phyloP scores from a whole-genome alignment of 192 early-diverging fungal species.

The Coemansia sp. region DNA sequence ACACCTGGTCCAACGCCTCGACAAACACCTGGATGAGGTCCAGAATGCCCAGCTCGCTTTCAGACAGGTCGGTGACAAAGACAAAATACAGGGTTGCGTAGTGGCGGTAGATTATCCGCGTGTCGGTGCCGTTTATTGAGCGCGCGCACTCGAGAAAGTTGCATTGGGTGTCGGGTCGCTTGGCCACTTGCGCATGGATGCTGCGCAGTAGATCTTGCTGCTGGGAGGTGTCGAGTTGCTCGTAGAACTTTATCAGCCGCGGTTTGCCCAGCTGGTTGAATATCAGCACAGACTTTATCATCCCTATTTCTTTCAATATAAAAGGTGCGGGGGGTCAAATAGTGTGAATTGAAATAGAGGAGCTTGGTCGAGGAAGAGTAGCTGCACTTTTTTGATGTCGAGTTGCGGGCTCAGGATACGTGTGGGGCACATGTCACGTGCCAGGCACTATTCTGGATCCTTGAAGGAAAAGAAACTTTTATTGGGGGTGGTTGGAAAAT shows the following conservation, averaged over 20 bases:
- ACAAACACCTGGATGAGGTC: conserved; percentile 98
- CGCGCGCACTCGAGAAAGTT: conserved; percentile 88
- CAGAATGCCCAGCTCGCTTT: conserved; percentile 93
- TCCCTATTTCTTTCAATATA: conserved; percentile 20
- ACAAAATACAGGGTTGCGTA: conserved; percentile 98
- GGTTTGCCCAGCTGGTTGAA: conserved; percentile 98
- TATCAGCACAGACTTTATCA: conserved; percentile 97
- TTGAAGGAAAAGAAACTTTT: neutral
- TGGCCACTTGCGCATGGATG: conserved; percentile 80
- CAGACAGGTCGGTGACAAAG: conserved; percentile 93
- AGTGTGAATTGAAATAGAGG: too few species aligned
- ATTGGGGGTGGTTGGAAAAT: neutral
- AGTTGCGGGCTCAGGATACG: neutral
- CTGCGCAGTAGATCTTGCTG: conserved; percentile 87
- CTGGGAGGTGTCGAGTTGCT: conserved; percentile 75
- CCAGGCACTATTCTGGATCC: neutral
- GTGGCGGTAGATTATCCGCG: conserved; percentile 91
- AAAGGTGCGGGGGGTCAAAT: neutral
- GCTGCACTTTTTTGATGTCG: neutral
- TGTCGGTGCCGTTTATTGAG: conserved; percentile 74
- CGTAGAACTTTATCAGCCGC: conserved; percentile 89
- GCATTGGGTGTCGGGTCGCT: conserved; percentile 82
- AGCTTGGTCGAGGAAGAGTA: too few species aligned
- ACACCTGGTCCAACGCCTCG: conserved; percentile 85
- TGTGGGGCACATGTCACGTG: conserved; percentile 2